Evolutionary conservation across 306 rosid genomes (phyloP).

Genomic region (Prunus padus): DNA sequence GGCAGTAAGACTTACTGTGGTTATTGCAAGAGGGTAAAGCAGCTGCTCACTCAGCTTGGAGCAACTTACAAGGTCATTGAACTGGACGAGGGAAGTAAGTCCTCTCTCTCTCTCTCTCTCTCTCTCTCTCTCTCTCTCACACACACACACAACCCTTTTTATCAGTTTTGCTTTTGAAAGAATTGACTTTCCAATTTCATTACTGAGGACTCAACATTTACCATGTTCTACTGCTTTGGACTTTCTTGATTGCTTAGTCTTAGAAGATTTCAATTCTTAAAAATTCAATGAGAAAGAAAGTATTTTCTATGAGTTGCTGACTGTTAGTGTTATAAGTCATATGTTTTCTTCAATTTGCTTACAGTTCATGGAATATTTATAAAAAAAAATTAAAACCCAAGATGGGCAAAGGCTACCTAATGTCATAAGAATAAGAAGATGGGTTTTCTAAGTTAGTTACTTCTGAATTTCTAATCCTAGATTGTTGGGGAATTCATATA

Average conservation of each 20-base stretch:
- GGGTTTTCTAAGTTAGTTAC: not conserved
- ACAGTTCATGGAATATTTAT: not conserved
- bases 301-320: not conserved
- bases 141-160: not conserved
- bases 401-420: not conserved
- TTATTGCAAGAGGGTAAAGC: conserved; percentile 67
- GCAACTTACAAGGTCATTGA: conserved; percentile 65
- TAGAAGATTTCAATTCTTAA: not conserved
- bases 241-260: not conserved
- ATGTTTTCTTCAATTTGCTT: not conserved
- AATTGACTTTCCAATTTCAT: not conserved
- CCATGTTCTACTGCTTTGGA: not conserved
- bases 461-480: not conserved
- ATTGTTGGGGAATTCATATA: not conserved
- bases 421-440: not conserved
- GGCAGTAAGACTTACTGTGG: conserved; percentile 89
- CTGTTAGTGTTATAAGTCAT: not conserved
- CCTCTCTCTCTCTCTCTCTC: not conserved
- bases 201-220: not conserved
- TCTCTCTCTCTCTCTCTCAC: too few species aligned
- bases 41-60: conserved; percentile 55
- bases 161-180: not conserved
- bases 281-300: not conserved
- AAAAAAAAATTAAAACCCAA: not conserved
- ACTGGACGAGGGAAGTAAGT: conserved; percentile 61